These are phyloP conservation scores for Arxiozyma slooffiae DNA, from an alignment of 1,139 yeast species.

Conservation along the genomic window DNA sequence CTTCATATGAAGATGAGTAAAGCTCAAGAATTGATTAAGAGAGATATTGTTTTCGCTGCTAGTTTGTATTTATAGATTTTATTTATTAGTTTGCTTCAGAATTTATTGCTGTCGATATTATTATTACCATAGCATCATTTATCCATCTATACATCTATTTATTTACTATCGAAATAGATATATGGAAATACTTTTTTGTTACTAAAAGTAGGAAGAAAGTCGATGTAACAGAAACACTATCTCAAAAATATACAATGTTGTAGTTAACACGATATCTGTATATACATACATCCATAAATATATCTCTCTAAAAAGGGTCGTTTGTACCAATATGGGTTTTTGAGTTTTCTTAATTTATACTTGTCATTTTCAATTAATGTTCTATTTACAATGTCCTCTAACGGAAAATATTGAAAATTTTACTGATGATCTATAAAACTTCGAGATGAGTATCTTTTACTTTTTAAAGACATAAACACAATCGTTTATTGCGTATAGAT, in stretches of 20 bases:
- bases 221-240: too few relatives aligned
- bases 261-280: not conserved
- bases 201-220: not conserved
- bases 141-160: too few relatives aligned
- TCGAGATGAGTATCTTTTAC: not conserved
- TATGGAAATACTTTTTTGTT: not conserved
- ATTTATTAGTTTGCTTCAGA: not conserved
- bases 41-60: conserved; percentile 96
- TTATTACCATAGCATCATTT: too few relatives aligned
- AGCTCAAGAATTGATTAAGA: conserved; percentile 89
- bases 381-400: not conserved
- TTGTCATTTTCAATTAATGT: not conserved
- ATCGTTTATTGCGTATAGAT: not conserved
- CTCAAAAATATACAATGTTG: too few relatives aligned
- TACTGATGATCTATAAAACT: not conserved
- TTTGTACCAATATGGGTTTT: not conserved
- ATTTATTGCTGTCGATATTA: not conserved
- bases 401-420: not conserved
- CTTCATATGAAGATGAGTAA: conserved; percentile 80
- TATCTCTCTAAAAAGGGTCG: not conserved
- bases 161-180: not conserved
- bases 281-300: too few relatives aligned
- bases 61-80: conserved; percentile 60
- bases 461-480: not conserved
- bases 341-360: too few relatives aligned